phyloP scores from a whole-genome alignment of 805 yeast species.

The Naumovozyma baii region DNA sequence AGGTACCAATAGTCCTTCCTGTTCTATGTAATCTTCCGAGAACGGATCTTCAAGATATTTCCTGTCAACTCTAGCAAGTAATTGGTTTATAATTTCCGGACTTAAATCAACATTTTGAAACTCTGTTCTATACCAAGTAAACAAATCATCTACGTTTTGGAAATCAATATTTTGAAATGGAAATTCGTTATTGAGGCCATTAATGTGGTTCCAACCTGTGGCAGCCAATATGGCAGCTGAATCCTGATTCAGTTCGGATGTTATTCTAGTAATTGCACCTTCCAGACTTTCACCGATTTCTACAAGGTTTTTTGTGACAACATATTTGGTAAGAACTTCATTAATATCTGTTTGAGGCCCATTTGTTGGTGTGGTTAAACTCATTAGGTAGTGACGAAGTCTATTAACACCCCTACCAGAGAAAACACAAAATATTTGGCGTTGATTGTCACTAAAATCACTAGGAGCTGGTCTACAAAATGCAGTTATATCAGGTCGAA shows the following conservation, averaged over 20 bases:
- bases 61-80: slow-evolving; percentile 19
- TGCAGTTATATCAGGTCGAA: slow-evolving; percentile 72
- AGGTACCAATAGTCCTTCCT: slow-evolving; percentile 18
- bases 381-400: slow-evolving; percentile 59
- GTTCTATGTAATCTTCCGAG: slow-evolving; percentile 20
- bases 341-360: slow-evolving; percentile 28
- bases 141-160: slow-evolving; percentile 22
- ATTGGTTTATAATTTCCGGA: slow-evolving; percentile 13
- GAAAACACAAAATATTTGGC: slow-evolving; percentile 81
- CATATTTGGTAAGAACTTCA: slow-evolving; percentile 25
- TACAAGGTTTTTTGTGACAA: slow-evolving; percentile 20
- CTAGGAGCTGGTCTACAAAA: slow-evolving; percentile 90
- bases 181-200: slow-evolving; percentile 24
- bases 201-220: slow-evolving; percentile 25
- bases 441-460: slow-evolving; percentile 82
- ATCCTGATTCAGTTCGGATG: slow-evolving; percentile 24
- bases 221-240: slow-evolving; percentile 30
- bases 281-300: slow-evolving; percentile 21
- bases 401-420: slow-evolving; percentile 80
- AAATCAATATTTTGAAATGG: slow-evolving; percentile 27
- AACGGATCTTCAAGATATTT: slow-evolving; percentile 28
- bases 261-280: slow-evolving; percentile 23
- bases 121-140: slow-evolving; percentile 15
- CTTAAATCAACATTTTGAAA: slow-evolving; percentile 5
- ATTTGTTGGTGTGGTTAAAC: slow-evolving; percentile 27